These are phyloP conservation scores for Leccinum disarticulatum DNA, from an alignment of 768 basidiomycete species.

Conservation along the genomic window DNA sequence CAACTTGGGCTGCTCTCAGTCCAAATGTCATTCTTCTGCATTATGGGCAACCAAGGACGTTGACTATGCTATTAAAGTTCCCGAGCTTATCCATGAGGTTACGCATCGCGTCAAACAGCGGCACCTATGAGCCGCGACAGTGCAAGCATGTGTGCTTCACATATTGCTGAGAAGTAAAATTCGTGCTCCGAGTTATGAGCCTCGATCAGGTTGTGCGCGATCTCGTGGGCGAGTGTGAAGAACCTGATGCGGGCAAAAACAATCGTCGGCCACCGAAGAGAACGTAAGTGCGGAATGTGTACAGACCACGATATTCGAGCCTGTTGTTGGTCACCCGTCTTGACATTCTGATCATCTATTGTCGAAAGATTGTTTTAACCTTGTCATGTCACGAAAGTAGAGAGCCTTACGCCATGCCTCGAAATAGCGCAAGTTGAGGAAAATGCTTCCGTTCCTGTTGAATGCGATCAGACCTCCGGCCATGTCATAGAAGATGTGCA, in stretches of 20 bases:
- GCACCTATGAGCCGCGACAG: conserved; percentile 37
- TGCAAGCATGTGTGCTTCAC: conserved; percentile 59
- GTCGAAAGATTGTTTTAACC: conserved; percentile 1
- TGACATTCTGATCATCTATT: conserved; percentile 71
- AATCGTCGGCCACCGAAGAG: not conserved
- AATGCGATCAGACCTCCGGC: conserved; percentile 87
- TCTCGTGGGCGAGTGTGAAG: conserved; percentile 89
- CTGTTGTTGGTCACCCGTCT: conserved; percentile 46
- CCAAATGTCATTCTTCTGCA: not conserved
- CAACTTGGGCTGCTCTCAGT: not conserved
- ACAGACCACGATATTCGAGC: conserved; percentile 82
- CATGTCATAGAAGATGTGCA: conserved; percentile 87
- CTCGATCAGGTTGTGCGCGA: conserved; percentile 86
- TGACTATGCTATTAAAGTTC: not conserved
- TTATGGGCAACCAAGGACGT: not conserved
- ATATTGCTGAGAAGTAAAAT: conserved; percentile 91
- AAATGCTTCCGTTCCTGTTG: conserved; percentile 86
- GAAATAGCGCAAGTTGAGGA: conserved; percentile 84
- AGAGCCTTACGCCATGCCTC: conserved; percentile 75
- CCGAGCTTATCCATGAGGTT: not conserved
- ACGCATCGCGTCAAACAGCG: not conserved
- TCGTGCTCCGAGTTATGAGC: conserved; percentile 91
- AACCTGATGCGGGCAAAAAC: conserved; percentile 47
- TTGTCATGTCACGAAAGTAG: too few relatives aligned
- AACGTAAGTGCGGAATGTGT: not conserved